A percentile compares a stretch with the other conserved stretches of the same genome.
Evolutionary conservation across 2,329 filamentous ascomycete genomes (phyloP).

Genomic region (Diaporthe sp.): DNA sequence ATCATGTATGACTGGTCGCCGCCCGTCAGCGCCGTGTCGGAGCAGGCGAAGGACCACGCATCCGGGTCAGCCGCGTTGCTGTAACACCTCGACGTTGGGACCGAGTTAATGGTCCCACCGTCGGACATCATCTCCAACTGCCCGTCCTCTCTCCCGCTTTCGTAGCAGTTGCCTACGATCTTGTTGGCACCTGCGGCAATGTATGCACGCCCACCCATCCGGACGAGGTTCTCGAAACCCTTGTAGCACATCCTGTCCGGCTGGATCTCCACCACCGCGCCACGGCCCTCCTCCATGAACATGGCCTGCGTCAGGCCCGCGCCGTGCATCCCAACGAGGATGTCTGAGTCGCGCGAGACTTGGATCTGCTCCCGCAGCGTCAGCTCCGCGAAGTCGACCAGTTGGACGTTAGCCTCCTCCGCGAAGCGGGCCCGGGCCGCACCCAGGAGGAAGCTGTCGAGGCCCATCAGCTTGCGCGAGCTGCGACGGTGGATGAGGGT

Average conservation of each 20-base stretch:
- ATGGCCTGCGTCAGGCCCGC: constrained; percentile 59
- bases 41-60: not conserved
- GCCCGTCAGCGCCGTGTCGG: not conserved
- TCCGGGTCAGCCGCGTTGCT: not conserved
- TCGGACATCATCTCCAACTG: not conserved
- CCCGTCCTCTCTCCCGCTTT: not conserved
- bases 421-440: not conserved
- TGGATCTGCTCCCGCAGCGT: constrained; percentile 54
- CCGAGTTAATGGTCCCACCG: not conserved
- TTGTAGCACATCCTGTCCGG: constrained; percentile 52
- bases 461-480: constrained; percentile 49
- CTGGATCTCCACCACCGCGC: constrained; percentile 58
- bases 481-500: constrained; percentile 54
- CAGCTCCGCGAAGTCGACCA: constrained; percentile 54
- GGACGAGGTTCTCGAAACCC: constrained; percentile 58
- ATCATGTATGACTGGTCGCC: not conserved
- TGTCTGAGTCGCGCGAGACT: constrained; percentile 53
- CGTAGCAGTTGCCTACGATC: constrained; percentile 5
- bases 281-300: constrained; percentile 52
- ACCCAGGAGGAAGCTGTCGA: constrained; percentile 25
- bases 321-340: constrained; percentile 60
- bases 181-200: not conserved
- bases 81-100: not conserved
- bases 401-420: not conserved
- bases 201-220: constrained; percentile 43